These are phyloP conservation scores for Candida suzukii DNA, from an alignment of 805 yeast species.

Conservation along the genomic window DNA sequence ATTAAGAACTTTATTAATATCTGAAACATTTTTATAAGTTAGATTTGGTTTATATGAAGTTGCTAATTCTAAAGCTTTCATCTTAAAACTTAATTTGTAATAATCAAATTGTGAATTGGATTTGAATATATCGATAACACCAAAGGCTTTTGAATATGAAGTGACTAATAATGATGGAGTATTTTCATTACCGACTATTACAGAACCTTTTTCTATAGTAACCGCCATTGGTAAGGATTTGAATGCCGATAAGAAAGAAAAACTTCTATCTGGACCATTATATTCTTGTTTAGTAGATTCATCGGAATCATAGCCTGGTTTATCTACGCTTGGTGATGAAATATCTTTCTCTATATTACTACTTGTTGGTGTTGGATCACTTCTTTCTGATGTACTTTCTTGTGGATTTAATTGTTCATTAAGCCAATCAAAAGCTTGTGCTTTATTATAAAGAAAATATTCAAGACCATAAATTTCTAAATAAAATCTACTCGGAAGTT, in stretches of 20 bases:
- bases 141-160: slow-evolving; percentile 49
- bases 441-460: slow-evolving; percentile 73
- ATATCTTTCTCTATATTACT: not conserved
- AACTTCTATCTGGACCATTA: not conserved
- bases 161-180: slow-evolving; percentile 68
- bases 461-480: slow-evolving; percentile 73
- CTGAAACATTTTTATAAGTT: slow-evolving; percentile 35
- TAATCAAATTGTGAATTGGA: slow-evolving; percentile 45
- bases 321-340: not conserved
- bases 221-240: slow-evolving; percentile 56
- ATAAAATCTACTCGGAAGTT: slow-evolving; percentile 49
- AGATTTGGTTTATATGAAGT: slow-evolving; percentile 65
- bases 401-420: not conserved
- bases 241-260: slow-evolving; percentile 11
- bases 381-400: not conserved
- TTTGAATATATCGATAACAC: slow-evolving; percentile 48
- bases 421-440: slow-evolving; percentile 60
- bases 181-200: slow-evolving; percentile 71
- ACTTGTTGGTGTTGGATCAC: too few species aligned
- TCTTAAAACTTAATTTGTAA: slow-evolving; percentile 39
- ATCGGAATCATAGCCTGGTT: not conserved
- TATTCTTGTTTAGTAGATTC: not conserved
- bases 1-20: slow-evolving; percentile 6
- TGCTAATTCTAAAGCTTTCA: slow-evolving; percentile 45
- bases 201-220: slow-evolving; percentile 55